Conservation (phyloP, 176 grass and related monocot genomes). For the Saccharum spontaneum region DNA sequence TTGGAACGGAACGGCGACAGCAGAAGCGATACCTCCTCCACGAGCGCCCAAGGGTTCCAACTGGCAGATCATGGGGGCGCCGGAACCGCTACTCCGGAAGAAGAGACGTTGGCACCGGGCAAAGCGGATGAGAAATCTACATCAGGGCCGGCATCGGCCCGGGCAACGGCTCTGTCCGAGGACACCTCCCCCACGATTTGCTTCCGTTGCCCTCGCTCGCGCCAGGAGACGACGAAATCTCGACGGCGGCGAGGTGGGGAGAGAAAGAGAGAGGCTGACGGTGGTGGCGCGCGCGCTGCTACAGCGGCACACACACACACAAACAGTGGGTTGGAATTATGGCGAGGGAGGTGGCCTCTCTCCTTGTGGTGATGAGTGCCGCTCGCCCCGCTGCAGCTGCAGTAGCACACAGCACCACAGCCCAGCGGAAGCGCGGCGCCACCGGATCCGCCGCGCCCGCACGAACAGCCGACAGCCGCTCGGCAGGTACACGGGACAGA, state of each 20-base stretch:
- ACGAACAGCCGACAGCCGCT: not conserved
- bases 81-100: not conserved
- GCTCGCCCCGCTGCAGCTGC: not conserved
- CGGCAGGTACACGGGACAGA: not conserved
- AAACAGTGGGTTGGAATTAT: slow-evolving; percentile 46
- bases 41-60: slow-evolving; percentile 25
- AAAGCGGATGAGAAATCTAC: slow-evolving; percentile 37
- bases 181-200: not conserved
- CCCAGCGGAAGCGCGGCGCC: slow-evolving; percentile 28
- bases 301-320: slow-evolving; percentile 16
- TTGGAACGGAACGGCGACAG: slow-evolving; percentile 3
- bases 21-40: not conserved
- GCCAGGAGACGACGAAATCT: not conserved
- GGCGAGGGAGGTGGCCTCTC: slow-evolving; percentile 11
- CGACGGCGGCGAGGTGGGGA: slow-evolving; percentile 1
- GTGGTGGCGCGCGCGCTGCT: slow-evolving; percentile 9
- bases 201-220: not conserved
- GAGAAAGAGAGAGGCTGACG: not conserved
- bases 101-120: not conserved
- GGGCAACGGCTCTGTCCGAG: not conserved
- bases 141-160: slow-evolving; percentile 26
- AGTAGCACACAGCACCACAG: not conserved
- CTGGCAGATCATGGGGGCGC: slow-evolving; percentile 27
- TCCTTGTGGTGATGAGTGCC: slow-evolving; percentile 18
- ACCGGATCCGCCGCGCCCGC: slow-evolving; percentile 16